Base-by-base conservation (phyloP, 495 filamentous ascomycete species). In the Aspergillus nanangensis region DNA sequence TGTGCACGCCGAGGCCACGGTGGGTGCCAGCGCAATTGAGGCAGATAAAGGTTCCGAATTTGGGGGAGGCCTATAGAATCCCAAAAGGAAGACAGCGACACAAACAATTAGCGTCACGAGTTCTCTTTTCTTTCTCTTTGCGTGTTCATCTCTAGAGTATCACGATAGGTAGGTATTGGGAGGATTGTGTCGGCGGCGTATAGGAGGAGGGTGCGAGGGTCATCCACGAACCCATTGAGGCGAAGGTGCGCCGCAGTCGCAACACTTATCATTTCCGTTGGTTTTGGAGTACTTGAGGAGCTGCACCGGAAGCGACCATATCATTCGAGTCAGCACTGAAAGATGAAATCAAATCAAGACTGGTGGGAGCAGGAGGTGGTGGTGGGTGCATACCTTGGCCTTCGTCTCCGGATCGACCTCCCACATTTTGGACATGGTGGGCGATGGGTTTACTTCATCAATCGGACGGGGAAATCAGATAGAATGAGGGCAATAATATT, bases 331-430 rank as follows among this genome's bases (percentile, higher is more conserved):
- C 20, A n/a, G n/a, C n/a, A n/a, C n/a, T n/a, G n/a, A n/a, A n/a
- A n/a, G n/a, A n/a, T n/a, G n/a, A n/a, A n/a, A n/a, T n/a, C n/a
- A n/a, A n/a, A n/a, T n/a, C n/a, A n/a, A n/a, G n/a, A n/a, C n/a
- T 24, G 13, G 21, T n/a, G 23, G 24, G 36, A 20, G 37, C 43
- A 42, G 50, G 38, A 49, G 47, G 24, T 44, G 21, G 23, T 23
- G 24, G 42, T 35, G 19, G 22, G 4, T 10, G 43, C 61, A 41
- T 72, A 95, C 90, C 82, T 96, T 96, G 55, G 81, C 84, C 69
- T 87, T 82, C 25, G 90, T 96, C 72, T 96, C 91, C 15, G 92
- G 91, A 69, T 97, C 92, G 51, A 97, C 90, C 66, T 97, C 92
- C 92, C 92, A 97, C 87, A 94, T 91, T 60, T 78, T 80, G 52